Conservation (phyloP, 805 yeast genomes). For the Zygoascus tannicola region DNA sequence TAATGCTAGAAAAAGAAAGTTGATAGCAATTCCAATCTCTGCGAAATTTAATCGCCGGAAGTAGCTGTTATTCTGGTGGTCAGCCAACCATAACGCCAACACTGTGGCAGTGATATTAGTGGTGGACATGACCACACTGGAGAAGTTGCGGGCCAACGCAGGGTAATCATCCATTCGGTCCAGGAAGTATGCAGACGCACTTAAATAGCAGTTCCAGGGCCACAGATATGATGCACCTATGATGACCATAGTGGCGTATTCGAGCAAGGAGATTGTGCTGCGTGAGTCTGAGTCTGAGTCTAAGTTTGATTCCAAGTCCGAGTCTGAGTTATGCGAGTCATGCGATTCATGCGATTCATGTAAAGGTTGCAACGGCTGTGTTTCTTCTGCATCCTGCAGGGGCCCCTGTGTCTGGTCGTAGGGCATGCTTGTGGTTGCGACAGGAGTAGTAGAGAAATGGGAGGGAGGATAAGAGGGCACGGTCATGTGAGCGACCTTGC, state of each 20-base stretch:
- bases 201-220: constrained; percentile 94
- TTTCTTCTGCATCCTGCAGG: too few relatives aligned
- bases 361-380: background rate
- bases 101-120: constrained; percentile 61
- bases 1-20: constrained; percentile 51
- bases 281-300: background rate
- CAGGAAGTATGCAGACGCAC: constrained; percentile 75
- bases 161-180: constrained; percentile 42
- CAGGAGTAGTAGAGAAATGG: too few relatives aligned
- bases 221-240: constrained; percentile 77
- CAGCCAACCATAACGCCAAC: constrained; percentile 53
- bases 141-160: constrained; percentile 42
- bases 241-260: constrained; percentile 50
- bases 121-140: constrained; percentile 82
- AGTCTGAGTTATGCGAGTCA: background rate
- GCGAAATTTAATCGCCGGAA: constrained; percentile 52
- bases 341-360: background rate
- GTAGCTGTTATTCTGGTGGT: constrained; percentile 57
- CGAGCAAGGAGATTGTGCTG: constrained; percentile 5
- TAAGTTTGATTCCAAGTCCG: background rate
- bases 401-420: too few relatives aligned
- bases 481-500: too few relatives aligned
- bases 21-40: constrained; percentile 43
- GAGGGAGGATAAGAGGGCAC: too few relatives aligned
- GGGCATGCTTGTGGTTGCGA: too few relatives aligned